phyloP scores from a whole-genome alignment of 805 yeast genomes.

The Dipodascus albidus region DNA sequence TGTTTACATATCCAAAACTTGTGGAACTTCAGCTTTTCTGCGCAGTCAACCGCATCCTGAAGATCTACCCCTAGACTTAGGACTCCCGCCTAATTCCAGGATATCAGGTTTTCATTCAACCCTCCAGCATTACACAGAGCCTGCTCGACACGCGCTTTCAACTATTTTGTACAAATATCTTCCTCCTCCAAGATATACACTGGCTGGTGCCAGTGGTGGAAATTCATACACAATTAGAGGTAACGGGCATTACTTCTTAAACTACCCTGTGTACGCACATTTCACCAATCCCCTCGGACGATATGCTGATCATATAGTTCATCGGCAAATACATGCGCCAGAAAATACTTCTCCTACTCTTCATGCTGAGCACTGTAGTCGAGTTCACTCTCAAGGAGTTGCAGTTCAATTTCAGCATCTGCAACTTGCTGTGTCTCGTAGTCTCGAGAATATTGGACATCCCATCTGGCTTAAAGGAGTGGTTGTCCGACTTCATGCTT shows the following conservation, averaged over 20 bases:
- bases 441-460: not conserved
- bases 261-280: slow-evolving; percentile 80
- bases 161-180: slow-evolving; percentile 70
- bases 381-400: slow-evolving; percentile 88
- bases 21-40: slow-evolving; percentile 73
- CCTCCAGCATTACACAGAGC: slow-evolving; percentile 54
- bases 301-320: slow-evolving; percentile 86
- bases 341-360: slow-evolving; percentile 51
- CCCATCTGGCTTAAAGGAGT: slow-evolving; percentile 46
- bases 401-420: slow-evolving; percentile 91
- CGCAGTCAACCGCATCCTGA: slow-evolving; percentile 86
- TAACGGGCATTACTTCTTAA: slow-evolving; percentile 63
- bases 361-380: slow-evolving; percentile 85
- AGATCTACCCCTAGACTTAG: slow-evolving; percentile 55
- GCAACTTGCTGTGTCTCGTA: slow-evolving; percentile 69
- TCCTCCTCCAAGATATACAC: slow-evolving; percentile 74
- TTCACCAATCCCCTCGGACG: slow-evolving; percentile 88
- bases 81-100: slow-evolving; percentile 56
- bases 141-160: slow-evolving; percentile 62
- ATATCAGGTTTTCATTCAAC: slow-evolving; percentile 57
- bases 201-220: slow-evolving; percentile 79
- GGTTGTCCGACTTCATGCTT: slow-evolving; percentile 89
- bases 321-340: slow-evolving; percentile 73
- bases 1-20: slow-evolving; percentile 55
- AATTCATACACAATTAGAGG: slow-evolving; percentile 35